Percentiles rank a stretch among this genome's conserved stretches.
phyloP scores from a whole-genome alignment of 495 filamentous ascomycete species.

The Hypoxylon rickii region DNA sequence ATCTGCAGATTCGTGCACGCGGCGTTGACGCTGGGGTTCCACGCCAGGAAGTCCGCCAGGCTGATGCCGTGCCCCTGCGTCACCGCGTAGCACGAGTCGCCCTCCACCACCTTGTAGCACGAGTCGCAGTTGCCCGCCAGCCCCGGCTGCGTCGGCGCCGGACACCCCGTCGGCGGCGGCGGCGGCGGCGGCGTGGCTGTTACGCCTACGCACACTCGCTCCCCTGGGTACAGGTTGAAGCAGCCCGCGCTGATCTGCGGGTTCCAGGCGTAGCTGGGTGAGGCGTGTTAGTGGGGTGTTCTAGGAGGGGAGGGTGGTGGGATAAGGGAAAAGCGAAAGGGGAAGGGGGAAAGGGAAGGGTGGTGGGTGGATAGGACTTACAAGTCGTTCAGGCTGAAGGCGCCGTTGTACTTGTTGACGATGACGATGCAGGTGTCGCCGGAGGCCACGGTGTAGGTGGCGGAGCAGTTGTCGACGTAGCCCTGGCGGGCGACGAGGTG shows the following conservation, averaged over 20 bases:
- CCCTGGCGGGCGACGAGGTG: constrained; percentile 30
- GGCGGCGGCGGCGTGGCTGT: neutral
- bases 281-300: constrained; percentile 11
- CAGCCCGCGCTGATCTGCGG: constrained; percentile 28
- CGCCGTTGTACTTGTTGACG: constrained; percentile 13
- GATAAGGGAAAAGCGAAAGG: neutral
- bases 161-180: constrained; percentile 7
- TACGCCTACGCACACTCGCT: constrained; percentile 27
- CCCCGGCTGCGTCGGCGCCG: constrained; percentile 10
- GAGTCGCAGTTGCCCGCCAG: constrained; percentile 23
- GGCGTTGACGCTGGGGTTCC: constrained; percentile 37
- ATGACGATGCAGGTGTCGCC: constrained; percentile 32
- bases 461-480: constrained; percentile 21
- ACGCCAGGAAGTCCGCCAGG: constrained; percentile 17
- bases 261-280: constrained; percentile 35
- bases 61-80: constrained; percentile 6
- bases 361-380: constrained; percentile 6
- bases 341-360: neutral
- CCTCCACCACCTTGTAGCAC: constrained; percentile 30
- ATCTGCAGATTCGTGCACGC: constrained; percentile 43
- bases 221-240: constrained; percentile 29
- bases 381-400: constrained; percentile 29
- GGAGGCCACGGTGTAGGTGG: constrained; percentile 24
- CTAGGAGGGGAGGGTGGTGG: neutral
- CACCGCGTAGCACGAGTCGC: constrained; percentile 28